Evolutionary conservation across 495 filamentous ascomycete species (phyloP).

Genomic region (Clohesyomyces aquaticus): DNA sequence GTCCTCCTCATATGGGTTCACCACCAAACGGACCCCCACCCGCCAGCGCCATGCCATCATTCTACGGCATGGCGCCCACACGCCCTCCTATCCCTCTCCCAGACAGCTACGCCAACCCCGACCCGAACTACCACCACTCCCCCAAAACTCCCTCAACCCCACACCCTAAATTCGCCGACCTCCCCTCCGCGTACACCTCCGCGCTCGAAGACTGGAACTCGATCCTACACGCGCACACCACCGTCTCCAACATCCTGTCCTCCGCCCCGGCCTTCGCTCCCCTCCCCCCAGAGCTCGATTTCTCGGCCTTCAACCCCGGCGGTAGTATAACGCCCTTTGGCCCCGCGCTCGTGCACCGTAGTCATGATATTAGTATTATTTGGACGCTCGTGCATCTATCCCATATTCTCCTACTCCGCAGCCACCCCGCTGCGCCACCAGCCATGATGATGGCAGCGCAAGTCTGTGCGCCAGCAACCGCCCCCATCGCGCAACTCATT

Average conservation of each 20-base stretch:
- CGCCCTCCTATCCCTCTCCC: constrained; percentile 58
- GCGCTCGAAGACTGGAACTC: constrained; percentile 80
- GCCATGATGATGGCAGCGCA: constrained; percentile 84
- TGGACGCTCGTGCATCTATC: constrained; percentile 84
- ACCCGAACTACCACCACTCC: constrained; percentile 7
- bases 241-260: constrained; percentile 68
- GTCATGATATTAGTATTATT: constrained; percentile 80
- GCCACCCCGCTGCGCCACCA: constrained; percentile 88
- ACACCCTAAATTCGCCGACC: constrained; percentile 52
- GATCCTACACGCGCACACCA: constrained; percentile 70
- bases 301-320: constrained; percentile 50
- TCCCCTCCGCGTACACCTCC: constrained; percentile 64
- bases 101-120: constrained; percentile 55
- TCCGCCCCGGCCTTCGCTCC: constrained; percentile 68
- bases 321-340: constrained; percentile 71
- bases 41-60: constrained; percentile 45
- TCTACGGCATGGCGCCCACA: constrained; percentile 67
- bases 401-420: constrained; percentile 73
- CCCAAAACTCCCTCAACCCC: constrained; percentile 12
- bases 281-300: constrained; percentile 70
- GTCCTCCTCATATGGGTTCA: constrained; percentile 8
- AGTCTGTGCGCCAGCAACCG: constrained; percentile 70
- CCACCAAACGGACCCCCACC: constrained; percentile 22
- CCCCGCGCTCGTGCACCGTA: constrained; percentile 77
- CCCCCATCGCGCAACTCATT: constrained; percentile 69